These are phyloP conservation scores for Rugonectria rugulosa DNA, from an alignment of 2,329 filamentous ascomycete genomes.

Conservation along the genomic window DNA sequence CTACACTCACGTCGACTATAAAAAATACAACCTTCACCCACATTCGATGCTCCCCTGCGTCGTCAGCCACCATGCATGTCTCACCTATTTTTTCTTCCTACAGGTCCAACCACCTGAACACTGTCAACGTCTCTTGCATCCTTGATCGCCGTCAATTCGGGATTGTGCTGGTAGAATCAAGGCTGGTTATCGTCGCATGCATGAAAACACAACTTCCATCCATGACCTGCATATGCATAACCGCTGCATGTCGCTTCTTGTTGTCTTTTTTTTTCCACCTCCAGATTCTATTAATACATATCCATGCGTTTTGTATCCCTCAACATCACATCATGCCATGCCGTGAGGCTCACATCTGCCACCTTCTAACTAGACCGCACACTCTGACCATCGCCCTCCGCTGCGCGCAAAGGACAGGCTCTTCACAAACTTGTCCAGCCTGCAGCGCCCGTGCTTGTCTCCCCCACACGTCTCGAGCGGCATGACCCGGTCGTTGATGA, in stretches of 20 bases:
- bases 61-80: slow-evolving; percentile 4
- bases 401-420: slow-evolving; percentile 76
- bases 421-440: slow-evolving; percentile 72
- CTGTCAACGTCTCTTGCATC: background rate
- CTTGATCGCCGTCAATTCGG: background rate
- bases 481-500: slow-evolving; percentile 86
- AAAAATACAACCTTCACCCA: background rate
- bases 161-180: background rate
- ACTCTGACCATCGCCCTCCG: slow-evolving; percentile 74
- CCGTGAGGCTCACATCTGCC: background rate
- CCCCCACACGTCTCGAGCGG: slow-evolving; percentile 73
- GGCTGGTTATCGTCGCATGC: too few species aligned
- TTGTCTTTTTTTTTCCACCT: too few species aligned
- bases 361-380: slow-evolving; percentile 13
- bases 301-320: background rate
- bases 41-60: background rate
- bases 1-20: background rate
- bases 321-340: background rate
- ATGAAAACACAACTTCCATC: too few species aligned
- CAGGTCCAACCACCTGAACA: background rate
- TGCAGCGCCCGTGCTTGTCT: slow-evolving; percentile 76
- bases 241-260: background rate
- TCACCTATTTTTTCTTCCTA: background rate
- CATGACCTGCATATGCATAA: background rate
- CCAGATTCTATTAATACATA: background rate